Percentiles rank a stretch among this genome's conserved stretches.
Conservation (phyloP, 2,329 filamentous ascomycete genomes). For the Biscogniauxia mediterranea region DNA sequence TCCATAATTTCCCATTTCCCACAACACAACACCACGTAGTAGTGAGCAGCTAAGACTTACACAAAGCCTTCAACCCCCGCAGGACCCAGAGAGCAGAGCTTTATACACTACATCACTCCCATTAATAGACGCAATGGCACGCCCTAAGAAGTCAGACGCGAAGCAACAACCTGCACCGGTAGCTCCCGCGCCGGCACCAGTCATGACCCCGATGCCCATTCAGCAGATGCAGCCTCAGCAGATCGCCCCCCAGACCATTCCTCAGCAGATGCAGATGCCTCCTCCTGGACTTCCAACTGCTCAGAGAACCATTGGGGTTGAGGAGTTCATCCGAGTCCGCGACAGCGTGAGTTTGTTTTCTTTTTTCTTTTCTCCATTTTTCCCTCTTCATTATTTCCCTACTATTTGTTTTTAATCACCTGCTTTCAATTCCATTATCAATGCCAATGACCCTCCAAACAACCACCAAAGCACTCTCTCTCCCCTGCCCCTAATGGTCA, state of each 20-base stretch:
- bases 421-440: too few species aligned
- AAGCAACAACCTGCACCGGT: conserved; percentile 38
- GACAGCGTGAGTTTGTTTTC: conserved; percentile 69
- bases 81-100: not conserved
- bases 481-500: too few species aligned
- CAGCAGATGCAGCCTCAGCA: conserved; percentile 17
- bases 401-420: too few species aligned
- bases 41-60: not conserved
- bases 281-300: not conserved
- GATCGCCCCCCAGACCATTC: conserved; percentile 20
- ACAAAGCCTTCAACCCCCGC: conserved; percentile 1
- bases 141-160: conserved; percentile 38
- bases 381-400: too few species aligned
- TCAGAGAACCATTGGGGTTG: conserved; percentile 55
- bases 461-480: not conserved
- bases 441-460: not conserved
- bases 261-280: conserved; percentile 14
- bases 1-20: not conserved
- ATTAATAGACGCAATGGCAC: conserved; percentile 33
- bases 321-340: conserved; percentile 76
- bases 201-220: conserved; percentile 39
- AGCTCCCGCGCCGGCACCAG: conserved; percentile 35
- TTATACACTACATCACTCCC: not conserved
- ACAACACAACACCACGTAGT: not conserved
- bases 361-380: conserved; percentile 12